These are phyloP conservation scores for Wickerhamiella infanticola DNA, from an alignment of 1,139 yeast genomes.

Conservation along the genomic window DNA sequence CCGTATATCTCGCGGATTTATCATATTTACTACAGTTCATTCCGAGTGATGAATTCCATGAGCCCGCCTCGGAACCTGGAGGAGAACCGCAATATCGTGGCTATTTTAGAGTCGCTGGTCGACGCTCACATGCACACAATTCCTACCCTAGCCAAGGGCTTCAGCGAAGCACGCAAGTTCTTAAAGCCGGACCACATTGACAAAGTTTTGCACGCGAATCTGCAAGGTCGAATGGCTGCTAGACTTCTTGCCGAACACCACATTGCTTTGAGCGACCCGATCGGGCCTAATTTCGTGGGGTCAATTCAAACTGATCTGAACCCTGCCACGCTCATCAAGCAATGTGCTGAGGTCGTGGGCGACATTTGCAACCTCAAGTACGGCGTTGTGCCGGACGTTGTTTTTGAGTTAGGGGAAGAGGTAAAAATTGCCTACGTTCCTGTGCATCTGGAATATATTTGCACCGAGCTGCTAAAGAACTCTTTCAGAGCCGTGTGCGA, in stretches of 20 bases:
- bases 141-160: constrained; percentile 66
- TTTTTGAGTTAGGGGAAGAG: constrained; percentile 38
- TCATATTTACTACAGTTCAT: constrained; percentile 52
- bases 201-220: constrained; percentile 54
- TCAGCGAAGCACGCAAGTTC: constrained; percentile 47
- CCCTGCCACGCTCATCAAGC: constrained; percentile 43
- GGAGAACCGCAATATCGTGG: constrained; percentile 38
- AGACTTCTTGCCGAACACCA: constrained; percentile 77
- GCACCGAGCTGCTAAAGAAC: constrained; percentile 78
- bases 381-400: constrained; percentile 49
- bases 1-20: constrained; percentile 82
- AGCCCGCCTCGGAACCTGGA: constrained; percentile 32
- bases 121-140: constrained; percentile 72
- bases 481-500: constrained; percentile 78
- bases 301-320: constrained; percentile 50
- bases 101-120: constrained; percentile 42
- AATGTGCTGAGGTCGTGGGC: constrained; percentile 59
- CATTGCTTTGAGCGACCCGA: constrained; percentile 38
- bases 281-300: constrained; percentile 42
- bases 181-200: constrained; percentile 39
- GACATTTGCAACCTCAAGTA: constrained; percentile 72
- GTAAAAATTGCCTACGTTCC: constrained; percentile 63
- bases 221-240: constrained; percentile 73
- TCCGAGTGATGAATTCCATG: constrained; percentile 41
- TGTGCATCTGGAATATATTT: constrained; percentile 70